Conservation (phyloP, 305 asterid species). For the Fraxinus albicans region DNA sequence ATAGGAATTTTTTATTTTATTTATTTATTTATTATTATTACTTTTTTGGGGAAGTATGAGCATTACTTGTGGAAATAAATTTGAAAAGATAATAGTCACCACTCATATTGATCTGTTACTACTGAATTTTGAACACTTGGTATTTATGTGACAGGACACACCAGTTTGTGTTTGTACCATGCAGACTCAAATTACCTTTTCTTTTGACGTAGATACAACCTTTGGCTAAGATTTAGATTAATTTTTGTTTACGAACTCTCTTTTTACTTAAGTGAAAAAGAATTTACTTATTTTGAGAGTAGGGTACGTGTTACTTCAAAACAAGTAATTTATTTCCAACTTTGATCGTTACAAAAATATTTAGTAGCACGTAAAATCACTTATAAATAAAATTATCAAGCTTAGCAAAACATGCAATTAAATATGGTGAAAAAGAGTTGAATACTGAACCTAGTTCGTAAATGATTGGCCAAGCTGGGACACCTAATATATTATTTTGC, state of each 20-base stretch:
- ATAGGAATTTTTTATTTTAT: too few relatives aligned
- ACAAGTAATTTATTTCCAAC: not conserved
- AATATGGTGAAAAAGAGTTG: not conserved
- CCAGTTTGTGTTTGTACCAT: not conserved
- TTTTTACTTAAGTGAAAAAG: not conserved
- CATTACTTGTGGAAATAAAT: not conserved
- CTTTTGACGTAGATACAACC: not conserved
- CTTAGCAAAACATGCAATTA: not conserved
- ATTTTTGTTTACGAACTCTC: not conserved
- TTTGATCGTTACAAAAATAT: not conserved
- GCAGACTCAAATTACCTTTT: not conserved
- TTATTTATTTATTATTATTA: not conserved
- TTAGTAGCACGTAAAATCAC: not conserved
- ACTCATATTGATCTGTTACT: not conserved
- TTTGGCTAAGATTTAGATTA: not conserved
- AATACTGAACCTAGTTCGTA: not conserved
- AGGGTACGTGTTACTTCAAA: not conserved
- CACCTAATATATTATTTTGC: conserved; percentile 4
- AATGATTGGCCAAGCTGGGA: not conserved
- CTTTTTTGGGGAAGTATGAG: not conserved
- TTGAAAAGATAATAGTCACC: not conserved
- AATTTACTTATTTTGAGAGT: not conserved
- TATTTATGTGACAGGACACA: not conserved
- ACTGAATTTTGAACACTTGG: not conserved
- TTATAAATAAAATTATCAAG: not conserved